phyloP scores from a whole-genome alignment of 768 basidiomycete species.

The Xerocomus spinulosus region DNA sequence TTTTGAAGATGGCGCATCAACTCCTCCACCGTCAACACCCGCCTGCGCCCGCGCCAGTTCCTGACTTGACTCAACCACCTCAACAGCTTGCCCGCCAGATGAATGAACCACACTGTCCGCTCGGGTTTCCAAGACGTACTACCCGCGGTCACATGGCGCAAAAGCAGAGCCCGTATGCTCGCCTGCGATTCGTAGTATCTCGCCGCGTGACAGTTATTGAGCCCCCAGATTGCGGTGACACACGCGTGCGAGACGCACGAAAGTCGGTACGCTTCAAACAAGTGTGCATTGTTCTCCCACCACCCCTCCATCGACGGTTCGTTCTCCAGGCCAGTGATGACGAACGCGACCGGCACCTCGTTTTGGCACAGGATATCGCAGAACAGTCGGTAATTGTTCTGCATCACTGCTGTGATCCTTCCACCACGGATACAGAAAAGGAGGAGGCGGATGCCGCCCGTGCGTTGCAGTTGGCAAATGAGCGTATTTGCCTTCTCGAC shows the following conservation, averaged over 20 bases:
- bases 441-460: slow-evolving; percentile 31
- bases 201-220: slow-evolving; percentile 16
- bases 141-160: slow-evolving; percentile 13
- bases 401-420: slow-evolving; percentile 27
- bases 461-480: slow-evolving; percentile 30
- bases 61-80: slow-evolving; percentile 19
- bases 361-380: slow-evolving; percentile 28
- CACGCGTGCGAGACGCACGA: slow-evolving; percentile 34
- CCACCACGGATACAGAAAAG: slow-evolving; percentile 33
- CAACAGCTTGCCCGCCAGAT: slow-evolving; percentile 17
- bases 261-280: slow-evolving; percentile 26
- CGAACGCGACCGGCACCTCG: slow-evolving; percentile 29
- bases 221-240: slow-evolving; percentile 33
- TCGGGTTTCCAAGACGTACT: slow-evolving; percentile 20
- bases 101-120: slow-evolving; percentile 21
- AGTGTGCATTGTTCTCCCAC: slow-evolving; percentile 31
- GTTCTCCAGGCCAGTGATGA: slow-evolving; percentile 33
- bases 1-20: slow-evolving; percentile 22
- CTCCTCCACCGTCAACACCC: slow-evolving; percentile 15
- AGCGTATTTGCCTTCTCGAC: slow-evolving; percentile 33
- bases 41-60: slow-evolving; percentile 6
- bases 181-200: slow-evolving; percentile 33
- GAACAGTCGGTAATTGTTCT: slow-evolving; percentile 31
- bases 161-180: slow-evolving; percentile 21
- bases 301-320: slow-evolving; percentile 30